phyloP scores from a whole-genome alignment of 2,329 filamentous ascomycete genomes.

The Samsoniella hepiali region DNA sequence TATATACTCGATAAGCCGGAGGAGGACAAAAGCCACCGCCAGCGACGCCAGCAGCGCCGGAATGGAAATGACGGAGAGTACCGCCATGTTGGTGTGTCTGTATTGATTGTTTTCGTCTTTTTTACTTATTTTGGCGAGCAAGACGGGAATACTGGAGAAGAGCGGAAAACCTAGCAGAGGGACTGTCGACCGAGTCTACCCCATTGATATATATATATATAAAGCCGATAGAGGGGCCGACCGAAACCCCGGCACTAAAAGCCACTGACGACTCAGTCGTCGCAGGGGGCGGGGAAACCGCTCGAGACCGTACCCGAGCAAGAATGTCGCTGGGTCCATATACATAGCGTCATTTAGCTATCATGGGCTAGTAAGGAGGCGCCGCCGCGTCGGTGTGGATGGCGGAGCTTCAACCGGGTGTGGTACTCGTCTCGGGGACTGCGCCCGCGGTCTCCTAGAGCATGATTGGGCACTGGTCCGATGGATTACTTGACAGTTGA shows the following conservation, averaged over 20 bases:
- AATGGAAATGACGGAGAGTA: constrained; percentile 9
- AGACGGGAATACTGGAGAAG: not conserved
- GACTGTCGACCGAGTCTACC: not conserved
- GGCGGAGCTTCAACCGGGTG: not conserved
- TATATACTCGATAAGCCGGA: not conserved
- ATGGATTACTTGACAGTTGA: not conserved
- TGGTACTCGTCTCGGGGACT: not conserved
- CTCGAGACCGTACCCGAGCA: not conserved
- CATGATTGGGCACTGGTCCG: not conserved
- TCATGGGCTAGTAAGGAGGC: not conserved
- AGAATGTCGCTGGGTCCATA: not conserved
- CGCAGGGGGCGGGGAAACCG: constrained; percentile 11
- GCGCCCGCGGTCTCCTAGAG: too few relatives aligned
- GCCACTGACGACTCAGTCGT: not conserved
- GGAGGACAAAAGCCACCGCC: not conserved
- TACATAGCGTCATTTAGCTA: not conserved
- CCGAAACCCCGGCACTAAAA: not conserved
- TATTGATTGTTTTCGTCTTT: too few relatives aligned
- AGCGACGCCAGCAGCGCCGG: constrained; percentile 13
- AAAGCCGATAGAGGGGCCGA: not conserved
- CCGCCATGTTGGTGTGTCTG: not conserved
- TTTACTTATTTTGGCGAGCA: not conserved
- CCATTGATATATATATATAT: not conserved
- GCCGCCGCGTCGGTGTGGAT: not conserved
- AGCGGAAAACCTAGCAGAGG: too few relatives aligned